These are phyloP conservation scores for Lactifluus pinguis DNA, from an alignment of 768 basidiomycete species.

Conservation along the genomic window DNA sequence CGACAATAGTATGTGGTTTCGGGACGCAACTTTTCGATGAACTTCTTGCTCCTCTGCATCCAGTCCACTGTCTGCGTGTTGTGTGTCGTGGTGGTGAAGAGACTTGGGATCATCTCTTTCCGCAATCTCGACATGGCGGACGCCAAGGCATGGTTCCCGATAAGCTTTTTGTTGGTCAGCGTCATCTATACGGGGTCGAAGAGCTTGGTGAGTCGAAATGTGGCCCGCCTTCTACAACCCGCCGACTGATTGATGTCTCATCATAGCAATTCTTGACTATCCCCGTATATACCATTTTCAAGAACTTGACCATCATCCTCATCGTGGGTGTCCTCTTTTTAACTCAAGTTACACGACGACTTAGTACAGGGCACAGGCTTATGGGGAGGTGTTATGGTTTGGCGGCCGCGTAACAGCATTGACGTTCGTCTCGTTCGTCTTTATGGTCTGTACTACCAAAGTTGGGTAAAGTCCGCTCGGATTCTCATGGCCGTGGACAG, in stretches of 20 bases:
- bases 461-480: neutral
- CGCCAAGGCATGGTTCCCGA: constrained; percentile 90
- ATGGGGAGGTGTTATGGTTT: constrained; percentile 97
- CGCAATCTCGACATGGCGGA: constrained; percentile 74
- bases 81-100: constrained; percentile 70
- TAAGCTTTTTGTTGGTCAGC: constrained; percentile 82
- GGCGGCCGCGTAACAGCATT: constrained; percentile 80
- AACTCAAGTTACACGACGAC: neutral
- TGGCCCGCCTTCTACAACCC: neutral
- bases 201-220: constrained; percentile 61
- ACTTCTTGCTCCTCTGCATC: constrained; percentile 84
- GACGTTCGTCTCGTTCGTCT: constrained; percentile 79
- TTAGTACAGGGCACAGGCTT: constrained; percentile 48
- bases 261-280: constrained; percentile 91
- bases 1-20: constrained; percentile 80
- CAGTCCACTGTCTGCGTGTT: constrained; percentile 82
- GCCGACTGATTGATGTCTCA: neutral
- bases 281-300: constrained; percentile 98
- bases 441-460: constrained; percentile 58
- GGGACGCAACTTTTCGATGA: constrained; percentile 91
- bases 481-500: constrained; percentile 30
- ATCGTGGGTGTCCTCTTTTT: constrained; percentile 50
- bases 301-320: constrained; percentile 97
- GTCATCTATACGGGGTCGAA: constrained; percentile 99
- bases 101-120: constrained; percentile 70